Evolutionary conservation across 179 eudicot species (phyloP).

Genomic region (Drosera spatulata): DNA sequence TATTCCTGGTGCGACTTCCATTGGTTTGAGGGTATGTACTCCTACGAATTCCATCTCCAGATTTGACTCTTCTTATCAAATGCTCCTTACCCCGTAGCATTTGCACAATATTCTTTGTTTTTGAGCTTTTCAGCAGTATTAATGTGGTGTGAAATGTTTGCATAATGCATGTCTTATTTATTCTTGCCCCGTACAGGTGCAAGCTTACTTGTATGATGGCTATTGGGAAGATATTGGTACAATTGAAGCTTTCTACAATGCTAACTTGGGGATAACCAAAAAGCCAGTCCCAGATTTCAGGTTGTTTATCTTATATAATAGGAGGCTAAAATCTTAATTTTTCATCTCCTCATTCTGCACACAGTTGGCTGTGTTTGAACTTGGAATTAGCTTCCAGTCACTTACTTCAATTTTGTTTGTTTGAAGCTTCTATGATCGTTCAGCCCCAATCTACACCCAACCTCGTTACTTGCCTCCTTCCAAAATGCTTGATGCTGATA

Average conservation of each 20-base stretch:
- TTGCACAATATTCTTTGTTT: too few species aligned
- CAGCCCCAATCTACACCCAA: conserved; percentile 93
- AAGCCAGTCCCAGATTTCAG: conserved; percentile 96
- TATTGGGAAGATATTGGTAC: conserved; percentile 99
- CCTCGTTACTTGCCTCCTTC: conserved; percentile 99
- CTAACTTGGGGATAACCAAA: conserved; percentile 92
- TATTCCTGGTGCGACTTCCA: conserved; percentile 88
- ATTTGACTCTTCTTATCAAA: too few species aligned
- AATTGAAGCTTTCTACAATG: conserved; percentile 96
- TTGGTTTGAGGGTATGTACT: conserved; percentile 66
- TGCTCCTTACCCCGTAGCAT: too few species aligned
- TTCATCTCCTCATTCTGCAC: background rate
- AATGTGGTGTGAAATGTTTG: background rate
- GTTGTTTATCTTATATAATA: conserved; percentile 16
- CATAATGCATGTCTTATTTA: conserved; percentile 1
- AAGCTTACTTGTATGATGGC: conserved; percentile 96
- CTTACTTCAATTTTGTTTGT: conserved; percentile 4
- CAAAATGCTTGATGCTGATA: conserved; percentile 97
- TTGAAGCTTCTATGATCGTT: conserved; percentile 90
- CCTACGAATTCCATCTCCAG: background rate
- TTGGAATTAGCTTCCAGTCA: background rate
- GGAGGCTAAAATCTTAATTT: background rate
- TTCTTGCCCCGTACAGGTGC: conserved; percentile 40
- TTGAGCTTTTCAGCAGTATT: too few species aligned
- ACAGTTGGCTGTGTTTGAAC: too few species aligned